These are phyloP conservation scores for Lactarius tabidus DNA, from an alignment of 768 basidiomycete species.

Conservation along the genomic window DNA sequence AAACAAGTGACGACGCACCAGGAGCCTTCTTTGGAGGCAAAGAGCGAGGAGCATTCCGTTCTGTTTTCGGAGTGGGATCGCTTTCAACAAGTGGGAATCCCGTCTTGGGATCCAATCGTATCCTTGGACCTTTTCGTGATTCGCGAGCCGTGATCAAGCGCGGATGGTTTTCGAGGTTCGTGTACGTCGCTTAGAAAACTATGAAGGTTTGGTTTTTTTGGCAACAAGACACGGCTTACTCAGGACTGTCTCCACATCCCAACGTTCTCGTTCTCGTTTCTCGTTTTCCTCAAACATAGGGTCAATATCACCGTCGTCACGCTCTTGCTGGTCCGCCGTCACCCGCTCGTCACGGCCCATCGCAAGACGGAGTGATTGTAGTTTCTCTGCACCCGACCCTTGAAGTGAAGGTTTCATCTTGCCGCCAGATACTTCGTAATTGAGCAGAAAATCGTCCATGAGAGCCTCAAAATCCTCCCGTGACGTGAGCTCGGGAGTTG, in stretches of 20 bases:
- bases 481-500: constrained; percentile 70
- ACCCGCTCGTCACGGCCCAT: constrained; percentile 68
- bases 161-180: constrained; percentile 98
- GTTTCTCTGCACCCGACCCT: constrained; percentile 71
- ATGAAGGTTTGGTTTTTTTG: neutral
- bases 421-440: constrained; percentile 87
- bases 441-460: constrained; percentile 90
- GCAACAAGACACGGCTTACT: constrained; percentile 49
- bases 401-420: constrained; percentile 75
- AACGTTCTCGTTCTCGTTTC: constrained; percentile 69
- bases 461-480: constrained; percentile 87
- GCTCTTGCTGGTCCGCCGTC: constrained; percentile 41
- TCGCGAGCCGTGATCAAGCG: constrained; percentile 72
- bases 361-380: constrained; percentile 73
- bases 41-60: constrained; percentile 23
- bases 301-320: constrained; percentile 42
- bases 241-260: constrained; percentile 97
- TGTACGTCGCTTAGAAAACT: constrained; percentile 70
- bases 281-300: constrained; percentile 43
- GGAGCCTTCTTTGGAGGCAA: neutral
- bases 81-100: constrained; percentile 61
- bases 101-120: constrained; percentile 68
- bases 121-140: constrained; percentile 52
- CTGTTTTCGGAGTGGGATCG: constrained; percentile 9
- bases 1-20: constrained; percentile 4